Conservation (phyloP, 257 asterid genomes). For the Ilex aquifolium region DNA sequence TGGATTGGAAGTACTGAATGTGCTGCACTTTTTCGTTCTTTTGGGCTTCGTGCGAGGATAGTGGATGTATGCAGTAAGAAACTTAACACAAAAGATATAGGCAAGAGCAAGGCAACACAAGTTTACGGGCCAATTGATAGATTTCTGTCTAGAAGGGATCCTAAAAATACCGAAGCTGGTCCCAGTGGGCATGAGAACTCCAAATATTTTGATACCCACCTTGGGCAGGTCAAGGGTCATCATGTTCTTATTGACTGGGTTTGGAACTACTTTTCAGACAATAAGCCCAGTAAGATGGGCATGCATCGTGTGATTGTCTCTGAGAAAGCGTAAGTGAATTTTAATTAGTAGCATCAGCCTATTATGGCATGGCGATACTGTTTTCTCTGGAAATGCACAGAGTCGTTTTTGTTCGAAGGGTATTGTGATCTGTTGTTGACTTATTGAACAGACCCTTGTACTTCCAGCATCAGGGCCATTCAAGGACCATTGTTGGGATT, state of each 20-base stretch:
- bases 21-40: conserved; percentile 81
- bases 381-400: not conserved
- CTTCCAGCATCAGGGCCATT: conserved; percentile 92
- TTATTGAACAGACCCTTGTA: conserved; percentile 69
- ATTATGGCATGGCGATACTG: not conserved
- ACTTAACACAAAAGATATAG: conserved; percentile 11
- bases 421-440: not conserved
- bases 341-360: conserved; percentile 3
- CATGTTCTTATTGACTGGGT: conserved; percentile 71
- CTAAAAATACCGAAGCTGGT: conserved; percentile 15
- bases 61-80: conserved; percentile 64
- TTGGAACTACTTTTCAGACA: conserved; percentile 72
- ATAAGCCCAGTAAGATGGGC: conserved; percentile 30
- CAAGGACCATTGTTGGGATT: conserved; percentile 91
- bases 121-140: conserved; percentile 83
- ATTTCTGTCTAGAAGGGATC: conserved; percentile 44
- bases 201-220: conserved; percentile 14
- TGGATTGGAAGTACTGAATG: conserved; percentile 97
- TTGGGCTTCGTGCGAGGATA: conserved; percentile 79
- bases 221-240: conserved; percentile 40
- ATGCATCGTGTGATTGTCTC: conserved; percentile 45
- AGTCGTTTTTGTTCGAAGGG: not conserved
- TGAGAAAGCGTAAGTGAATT: conserved; percentile 67
- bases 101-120: conserved; percentile 31
- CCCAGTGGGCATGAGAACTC: conserved; percentile 18